A percentile compares a stretch with the other conserved stretches of the same genome.
Conservation (phyloP, 768 basidiomycete species). For the Podaxis sp. region DNA sequence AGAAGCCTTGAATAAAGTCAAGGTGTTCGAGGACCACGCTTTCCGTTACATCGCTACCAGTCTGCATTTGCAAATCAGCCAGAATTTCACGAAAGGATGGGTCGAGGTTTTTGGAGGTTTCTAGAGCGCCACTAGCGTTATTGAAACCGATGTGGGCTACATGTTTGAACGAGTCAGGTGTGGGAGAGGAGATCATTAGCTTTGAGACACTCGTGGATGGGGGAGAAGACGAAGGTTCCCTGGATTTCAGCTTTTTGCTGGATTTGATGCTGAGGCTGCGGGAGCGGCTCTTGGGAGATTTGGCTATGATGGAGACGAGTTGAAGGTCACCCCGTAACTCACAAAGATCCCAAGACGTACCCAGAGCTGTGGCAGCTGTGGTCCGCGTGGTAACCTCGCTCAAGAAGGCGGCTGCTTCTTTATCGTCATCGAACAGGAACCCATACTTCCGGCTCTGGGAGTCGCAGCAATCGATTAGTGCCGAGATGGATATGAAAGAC, state of each 20-base stretch:
- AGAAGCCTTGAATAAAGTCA: constrained; percentile 32
- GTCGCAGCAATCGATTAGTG: constrained; percentile 46
- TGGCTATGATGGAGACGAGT: constrained; percentile 4
- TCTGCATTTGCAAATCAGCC: constrained; percentile 27
- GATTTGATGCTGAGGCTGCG: constrained; percentile 31
- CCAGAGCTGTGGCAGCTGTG: neutral
- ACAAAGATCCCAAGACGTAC: constrained; percentile 7
- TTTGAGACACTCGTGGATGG: constrained; percentile 28
- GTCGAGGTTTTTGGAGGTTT: constrained; percentile 52
- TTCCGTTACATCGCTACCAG: constrained; percentile 25
- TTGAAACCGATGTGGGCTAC: constrained; percentile 63
- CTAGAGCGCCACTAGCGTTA: constrained; percentile 42
- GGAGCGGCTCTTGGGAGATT: constrained; percentile 18
- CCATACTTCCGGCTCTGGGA: constrained; percentile 50
- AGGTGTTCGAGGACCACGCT: constrained; percentile 25
- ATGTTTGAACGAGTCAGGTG: constrained; percentile 62
- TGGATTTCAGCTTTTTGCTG: constrained; percentile 14
- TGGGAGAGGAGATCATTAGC: constrained; percentile 55
- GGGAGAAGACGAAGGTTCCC: constrained; percentile 18
- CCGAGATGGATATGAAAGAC: constrained; percentile 17
- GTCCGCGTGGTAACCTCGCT: constrained; percentile 33
- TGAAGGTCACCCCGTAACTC: constrained; percentile 20
- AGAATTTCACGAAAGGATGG: constrained; percentile 49
- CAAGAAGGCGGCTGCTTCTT: constrained; percentile 42
- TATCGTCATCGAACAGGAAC: constrained; percentile 49